Percentiles rank a stretch among this genome's conserved stretches.
Conservation (phyloP, 106 monocot species). For the Hemerocallis citrina region DNA sequence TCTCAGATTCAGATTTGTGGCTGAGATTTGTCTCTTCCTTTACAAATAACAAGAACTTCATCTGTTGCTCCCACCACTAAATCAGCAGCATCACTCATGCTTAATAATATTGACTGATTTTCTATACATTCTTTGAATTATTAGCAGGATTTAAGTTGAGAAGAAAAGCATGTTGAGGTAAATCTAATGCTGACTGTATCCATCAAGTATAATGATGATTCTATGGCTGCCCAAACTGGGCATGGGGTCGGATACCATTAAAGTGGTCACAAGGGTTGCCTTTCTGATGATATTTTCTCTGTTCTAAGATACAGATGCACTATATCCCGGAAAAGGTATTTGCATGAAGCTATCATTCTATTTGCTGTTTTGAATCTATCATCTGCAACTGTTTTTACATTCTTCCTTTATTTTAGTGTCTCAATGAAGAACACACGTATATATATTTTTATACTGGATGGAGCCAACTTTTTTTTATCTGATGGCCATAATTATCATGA, state of each 20-base stretch:
- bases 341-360: not conserved
- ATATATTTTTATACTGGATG: not conserved
- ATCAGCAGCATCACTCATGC: no score
- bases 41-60: no score
- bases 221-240: not conserved
- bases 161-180: no score
- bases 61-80: no score
- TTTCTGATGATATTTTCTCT: no score
- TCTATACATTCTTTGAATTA: no score
- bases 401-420: not conserved
- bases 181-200: not conserved
- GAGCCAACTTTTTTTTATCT: not conserved
- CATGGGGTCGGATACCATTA: not conserved
- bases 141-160: no score
- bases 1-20: no score
- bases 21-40: no score
- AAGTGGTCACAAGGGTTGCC: not conserved
- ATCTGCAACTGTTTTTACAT: not conserved
- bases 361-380: not conserved
- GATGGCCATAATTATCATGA: not conserved
- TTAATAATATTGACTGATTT: no score
- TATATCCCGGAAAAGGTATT: conserved; percentile 1
- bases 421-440: not conserved
- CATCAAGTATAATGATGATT: not conserved
- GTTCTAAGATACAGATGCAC: not conserved